Evolutionary conservation across 495 filamentous ascomycete genomes (phyloP), one percentile per base, ranked within the genome.

Genomic region (Talaromyces proteolyticus): DNA sequence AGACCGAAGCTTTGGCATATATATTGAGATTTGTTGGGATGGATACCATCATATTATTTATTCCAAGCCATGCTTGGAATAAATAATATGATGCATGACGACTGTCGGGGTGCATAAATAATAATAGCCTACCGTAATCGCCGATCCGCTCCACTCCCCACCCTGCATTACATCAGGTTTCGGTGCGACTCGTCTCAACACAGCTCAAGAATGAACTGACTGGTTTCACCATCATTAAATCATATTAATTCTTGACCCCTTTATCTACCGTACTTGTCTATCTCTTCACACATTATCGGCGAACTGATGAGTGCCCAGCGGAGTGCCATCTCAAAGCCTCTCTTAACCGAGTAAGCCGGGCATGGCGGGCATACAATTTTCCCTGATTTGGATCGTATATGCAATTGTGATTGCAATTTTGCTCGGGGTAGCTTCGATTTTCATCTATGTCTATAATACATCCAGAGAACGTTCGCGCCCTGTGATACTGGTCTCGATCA

Each of bases 301-400:
- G 29, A 34, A 10, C 14, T 34, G 29, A 34, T 34, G 29, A 34
- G 14, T 14, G 14, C 14, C 29, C 8, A 34, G 29, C 29, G 8
- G 14, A 34, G 8, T 1, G 2, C 14, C 29, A 8, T 14, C 14
- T 34, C 29, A 34, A 34, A 2, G 29, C 29, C 29, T 34, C 29
- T 14, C 29, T 34, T 34, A 34, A 2, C 14, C 29, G 29, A 34
- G 14, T 8, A 8, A 34, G 4, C 29, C 8, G 14, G 29, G 29
- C 11, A 86, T 87, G 84, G 81, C 80, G 14, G 76, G 90, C 58
- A 78, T 95, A 46, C 88, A 91, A 62, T 85, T 84, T 5, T 85
- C 87, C 57, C 78, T 95, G 37, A 94, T 95, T 55, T 95, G 91
- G 91, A 80, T 91, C 24, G 79, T 91, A n/a, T 96, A 90, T 68